phyloP scores from a whole-genome alignment of 176 grass and related monocot species.

The Oryza punctata region DNA sequence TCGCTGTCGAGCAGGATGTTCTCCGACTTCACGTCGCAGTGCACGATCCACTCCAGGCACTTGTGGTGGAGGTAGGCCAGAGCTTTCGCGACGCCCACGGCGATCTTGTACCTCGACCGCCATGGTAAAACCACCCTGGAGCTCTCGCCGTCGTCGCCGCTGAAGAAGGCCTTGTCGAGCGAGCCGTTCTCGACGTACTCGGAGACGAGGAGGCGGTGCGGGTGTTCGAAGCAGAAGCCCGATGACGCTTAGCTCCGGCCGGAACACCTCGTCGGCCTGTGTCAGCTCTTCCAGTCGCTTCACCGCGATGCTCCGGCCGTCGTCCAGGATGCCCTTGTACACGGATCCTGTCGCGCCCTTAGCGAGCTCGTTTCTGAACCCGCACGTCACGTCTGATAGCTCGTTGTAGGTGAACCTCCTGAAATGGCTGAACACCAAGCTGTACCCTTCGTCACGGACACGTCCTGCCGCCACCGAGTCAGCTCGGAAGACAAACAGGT shows the following conservation, averaged over 20 bases:
- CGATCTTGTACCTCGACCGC: slow-evolving; percentile 47
- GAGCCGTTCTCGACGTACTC: slow-evolving; percentile 62
- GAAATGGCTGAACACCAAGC: slow-evolving; percentile 47
- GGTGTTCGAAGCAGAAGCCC: slow-evolving; percentile 61
- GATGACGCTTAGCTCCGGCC: slow-evolving; percentile 64
- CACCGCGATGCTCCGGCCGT: slow-evolving; percentile 49
- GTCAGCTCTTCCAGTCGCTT: slow-evolving; percentile 48
- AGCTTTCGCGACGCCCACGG: slow-evolving; percentile 55
- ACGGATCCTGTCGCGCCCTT: slow-evolving; percentile 48
- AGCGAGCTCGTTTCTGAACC: slow-evolving; percentile 46
- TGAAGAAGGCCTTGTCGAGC: slow-evolving; percentile 54
- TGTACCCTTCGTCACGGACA: slow-evolving; percentile 41
- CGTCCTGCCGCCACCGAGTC: not conserved
- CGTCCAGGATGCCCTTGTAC: slow-evolving; percentile 63
- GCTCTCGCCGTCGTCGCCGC: not conserved
- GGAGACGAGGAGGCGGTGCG: slow-evolving; percentile 52
- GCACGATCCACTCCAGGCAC: slow-evolving; percentile 81
- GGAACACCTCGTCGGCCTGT: slow-evolving; percentile 69
- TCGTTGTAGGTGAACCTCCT: slow-evolving; percentile 62
- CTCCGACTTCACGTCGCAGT: slow-evolving; percentile 82
- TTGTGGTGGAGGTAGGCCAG: slow-evolving; percentile 74
- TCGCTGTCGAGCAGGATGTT: slow-evolving; percentile 61
- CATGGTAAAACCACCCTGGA: not conserved
- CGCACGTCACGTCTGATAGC: slow-evolving; percentile 43
- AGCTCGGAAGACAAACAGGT: slow-evolving; percentile 50